Evolutionary conservation across 257 asterid species (phyloP).

Genomic region (Verbena officinalis): DNA sequence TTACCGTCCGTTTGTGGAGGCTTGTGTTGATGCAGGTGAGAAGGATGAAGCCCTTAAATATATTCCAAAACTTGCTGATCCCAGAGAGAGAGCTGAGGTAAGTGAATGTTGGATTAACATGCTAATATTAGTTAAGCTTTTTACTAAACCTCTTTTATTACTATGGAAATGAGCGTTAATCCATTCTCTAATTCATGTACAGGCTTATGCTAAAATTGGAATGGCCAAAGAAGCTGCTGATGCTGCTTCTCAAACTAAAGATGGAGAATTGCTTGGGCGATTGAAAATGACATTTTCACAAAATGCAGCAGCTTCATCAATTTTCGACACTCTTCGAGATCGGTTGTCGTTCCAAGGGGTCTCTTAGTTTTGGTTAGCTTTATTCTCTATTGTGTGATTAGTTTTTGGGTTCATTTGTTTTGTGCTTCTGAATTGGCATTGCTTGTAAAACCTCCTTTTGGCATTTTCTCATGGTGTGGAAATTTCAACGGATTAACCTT

Average conservation of each 20-base stretch:
- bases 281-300: conserved; percentile 67
- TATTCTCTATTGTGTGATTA: neutral
- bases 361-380: conserved; percentile 41
- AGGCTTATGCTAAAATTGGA: conserved; percentile 94
- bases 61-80: conserved; percentile 88
- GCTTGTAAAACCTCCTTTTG: neutral
- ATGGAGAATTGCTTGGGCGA: conserved; percentile 83
- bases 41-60: conserved; percentile 85
- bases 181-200: conserved; percentile 22
- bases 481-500: too few species aligned
- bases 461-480: neutral
- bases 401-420: neutral
- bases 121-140: neutral
- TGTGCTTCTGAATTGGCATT: conserved; percentile 1
- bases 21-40: conserved; percentile 88
- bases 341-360: conserved; percentile 77
- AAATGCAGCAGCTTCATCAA: conserved; percentile 74
- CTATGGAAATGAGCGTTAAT: conserved; percentile 3
- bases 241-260: conserved; percentile 91
- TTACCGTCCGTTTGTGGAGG: conserved; percentile 96
- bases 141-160: conserved; percentile 3
- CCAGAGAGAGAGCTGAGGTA: conserved; percentile 92
- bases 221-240: conserved; percentile 98
- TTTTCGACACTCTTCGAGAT: conserved; percentile 80
- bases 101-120: conserved; percentile 6